Evolutionary conservation across 371 early-diverging fungal species (phyloP).

Genomic region (Synchytrium microbalum): DNA sequence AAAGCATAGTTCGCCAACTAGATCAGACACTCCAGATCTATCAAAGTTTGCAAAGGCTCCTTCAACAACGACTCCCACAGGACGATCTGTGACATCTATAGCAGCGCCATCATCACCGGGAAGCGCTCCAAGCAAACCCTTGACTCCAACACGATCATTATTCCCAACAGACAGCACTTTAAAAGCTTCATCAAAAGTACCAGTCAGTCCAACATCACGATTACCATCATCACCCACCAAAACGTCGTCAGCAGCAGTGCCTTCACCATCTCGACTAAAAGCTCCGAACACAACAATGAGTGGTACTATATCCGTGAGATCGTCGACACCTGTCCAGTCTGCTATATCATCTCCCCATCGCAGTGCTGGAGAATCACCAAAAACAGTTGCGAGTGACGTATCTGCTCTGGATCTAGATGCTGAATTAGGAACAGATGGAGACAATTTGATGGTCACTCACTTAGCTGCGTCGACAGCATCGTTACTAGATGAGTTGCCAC

Average conservation of each 20-base stretch:
- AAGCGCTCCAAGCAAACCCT: not conserved
- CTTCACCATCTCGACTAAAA: slow-evolving; percentile 5
- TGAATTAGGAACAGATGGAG: too few species aligned
- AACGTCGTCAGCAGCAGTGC: slow-evolving; percentile 2
- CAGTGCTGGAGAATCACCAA: not conserved
- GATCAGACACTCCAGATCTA: not conserved
- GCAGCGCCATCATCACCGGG: not conserved
- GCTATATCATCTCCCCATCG: not conserved
- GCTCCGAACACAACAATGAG: not conserved
- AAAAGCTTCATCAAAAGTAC: not conserved
- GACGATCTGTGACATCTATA: not conserved
- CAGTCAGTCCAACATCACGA: not conserved
- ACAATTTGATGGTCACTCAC: too few species aligned
- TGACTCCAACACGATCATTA: not conserved
- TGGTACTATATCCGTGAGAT: not conserved
- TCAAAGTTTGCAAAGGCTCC: not conserved
- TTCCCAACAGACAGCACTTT: not conserved
- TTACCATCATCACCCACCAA: not conserved
- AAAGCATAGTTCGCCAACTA: not conserved
- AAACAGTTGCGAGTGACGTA: too few species aligned
- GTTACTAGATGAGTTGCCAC: not conserved
- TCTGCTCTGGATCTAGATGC: too few species aligned
- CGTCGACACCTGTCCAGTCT: not conserved
- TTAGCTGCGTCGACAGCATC: too few species aligned
- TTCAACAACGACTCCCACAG: not conserved